phyloP scores from a whole-genome alignment of 345 rosid species.

The Triadica sebifera region DNA sequence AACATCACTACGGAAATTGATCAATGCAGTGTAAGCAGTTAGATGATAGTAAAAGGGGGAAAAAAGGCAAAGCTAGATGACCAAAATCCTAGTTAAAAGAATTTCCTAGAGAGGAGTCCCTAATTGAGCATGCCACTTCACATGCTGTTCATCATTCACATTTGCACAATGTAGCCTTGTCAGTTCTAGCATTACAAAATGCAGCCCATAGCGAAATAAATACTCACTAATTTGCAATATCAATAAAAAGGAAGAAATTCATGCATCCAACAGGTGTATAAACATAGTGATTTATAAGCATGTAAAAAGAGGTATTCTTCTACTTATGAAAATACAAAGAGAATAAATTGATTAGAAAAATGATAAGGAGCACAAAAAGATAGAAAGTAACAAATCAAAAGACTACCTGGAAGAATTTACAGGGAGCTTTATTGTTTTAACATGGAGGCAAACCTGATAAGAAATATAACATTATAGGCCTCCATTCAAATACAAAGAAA shows the following conservation, averaged over 20 bases:
- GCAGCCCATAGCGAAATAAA: neutral
- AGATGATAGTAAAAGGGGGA: neutral
- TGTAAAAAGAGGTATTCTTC: neutral
- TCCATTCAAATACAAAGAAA: constrained; percentile 12
- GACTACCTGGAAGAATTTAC: constrained; percentile 65
- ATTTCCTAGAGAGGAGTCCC: neutral
- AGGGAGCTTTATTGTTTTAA: constrained; percentile 62
- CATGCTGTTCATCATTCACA: neutral
- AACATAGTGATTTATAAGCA: neutral
- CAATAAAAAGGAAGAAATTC: neutral
- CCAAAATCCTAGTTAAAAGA: neutral
- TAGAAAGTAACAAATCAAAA: constrained; percentile 10
- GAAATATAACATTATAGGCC: constrained; percentile 20
- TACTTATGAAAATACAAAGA: neutral
- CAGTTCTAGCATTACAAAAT: neutral
- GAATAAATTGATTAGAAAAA: neutral
- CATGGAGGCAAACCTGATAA: constrained; percentile 90
- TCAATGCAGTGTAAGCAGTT: neutral
- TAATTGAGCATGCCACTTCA: neutral
- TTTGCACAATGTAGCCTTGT: neutral
- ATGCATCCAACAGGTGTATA: neutral
- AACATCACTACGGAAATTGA: neutral
- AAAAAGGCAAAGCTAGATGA: neutral
- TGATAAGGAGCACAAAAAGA: constrained; percentile 5
- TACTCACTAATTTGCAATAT: neutral